Base-by-base conservation (phyloP, 1,139 yeast genomes). In the Yamadazyma atmosphaerica region DNA sequence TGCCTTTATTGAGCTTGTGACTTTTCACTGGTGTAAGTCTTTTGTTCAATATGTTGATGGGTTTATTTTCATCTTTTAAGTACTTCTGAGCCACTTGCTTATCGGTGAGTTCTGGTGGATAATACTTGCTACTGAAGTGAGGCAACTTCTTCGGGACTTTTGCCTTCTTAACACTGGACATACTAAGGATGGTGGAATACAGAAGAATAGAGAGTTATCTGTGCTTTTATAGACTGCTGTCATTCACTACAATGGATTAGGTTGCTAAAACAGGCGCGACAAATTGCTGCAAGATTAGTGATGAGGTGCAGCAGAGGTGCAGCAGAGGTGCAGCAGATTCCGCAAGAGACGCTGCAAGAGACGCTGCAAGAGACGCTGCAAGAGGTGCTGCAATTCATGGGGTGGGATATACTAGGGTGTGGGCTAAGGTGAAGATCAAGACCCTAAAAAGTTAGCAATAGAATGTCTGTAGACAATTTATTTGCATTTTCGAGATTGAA, bases 41-140 rank as follows among this genome's bases (percentile, higher is more conserved):
- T 21, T 28, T 33, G 30, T 42, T 36, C 16, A 51, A 38, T n/a
- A 35, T 32, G 28, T 46, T 41, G 14, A 43, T 42, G n/a, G 64
- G 64, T 41, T 60, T 58, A 31, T 52, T 51, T 29, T 55, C 61
- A 29, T 58, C 58, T 28, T 52, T 49, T 35, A 58, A 37, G 37
- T 60, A 60, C 26, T 49, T 48, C 17, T 35, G 29, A 8, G 50
- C 45, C 9, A 51, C 46, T 11, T 38, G 35, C 15, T 43, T 44
- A 24, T 43, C 45, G 4, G 45, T 21, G 4, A 49, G 25, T 22
- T 44, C 50, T 13, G 39, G 29, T 1, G 57, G 55, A 34, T 59
- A 58, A 37, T 43, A 53, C 9, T 31, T 32, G 34, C 48, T 49
- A 14, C 34, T 13, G 26, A 56, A 56, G 7, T 31, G 30, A 0